phyloP scores from a whole-genome alignment of 495 filamentous ascomycete species.

The Parmelia sp. region DNA sequence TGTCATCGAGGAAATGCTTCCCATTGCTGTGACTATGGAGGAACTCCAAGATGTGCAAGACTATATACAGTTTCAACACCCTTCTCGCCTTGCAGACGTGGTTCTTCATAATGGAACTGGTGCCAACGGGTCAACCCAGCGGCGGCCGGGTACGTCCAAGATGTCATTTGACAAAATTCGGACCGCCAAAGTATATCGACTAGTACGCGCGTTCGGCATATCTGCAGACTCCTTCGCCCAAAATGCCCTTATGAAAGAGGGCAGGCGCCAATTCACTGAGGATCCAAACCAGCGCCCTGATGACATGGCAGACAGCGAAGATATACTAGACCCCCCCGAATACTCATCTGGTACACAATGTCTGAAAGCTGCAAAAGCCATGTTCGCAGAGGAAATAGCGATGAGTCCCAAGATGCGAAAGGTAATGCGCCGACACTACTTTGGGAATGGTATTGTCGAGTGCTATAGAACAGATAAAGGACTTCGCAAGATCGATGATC shows the following conservation, averaged over 20 bases:
- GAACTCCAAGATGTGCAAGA: conserved; percentile 95
- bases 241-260: conserved; percentile 69
- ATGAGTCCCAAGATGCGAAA: conserved; percentile 87
- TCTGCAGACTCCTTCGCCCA: conserved; percentile 78
- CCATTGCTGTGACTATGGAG: conserved; percentile 71
- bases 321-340: conserved; percentile 59
- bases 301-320: conserved; percentile 77
- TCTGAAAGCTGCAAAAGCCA: conserved; percentile 67
- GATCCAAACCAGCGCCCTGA: conserved; percentile 70
- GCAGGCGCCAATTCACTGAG: conserved; percentile 71
- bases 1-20: conserved; percentile 73
- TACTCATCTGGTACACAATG: conserved; percentile 73
- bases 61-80: conserved; percentile 93
- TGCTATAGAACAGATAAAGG: conserved; percentile 91
- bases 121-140: conserved; percentile 44
- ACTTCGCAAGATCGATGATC: conserved; percentile 86
- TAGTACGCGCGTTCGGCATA: conserved; percentile 88
- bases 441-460: conserved; percentile 72
- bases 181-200: conserved; percentile 65
- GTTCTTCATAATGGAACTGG: conserved; percentile 49
- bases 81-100: conserved; percentile 71
- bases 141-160: conserved; percentile 68
- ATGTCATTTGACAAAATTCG: conserved; percentile 78
- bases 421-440: conserved; percentile 73
- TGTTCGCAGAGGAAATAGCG: conserved; percentile 87